These are phyloP conservation scores for Fusarium decemcellulare DNA, from an alignment of 2,329 filamentous ascomycete species.

Conservation along the genomic window DNA sequence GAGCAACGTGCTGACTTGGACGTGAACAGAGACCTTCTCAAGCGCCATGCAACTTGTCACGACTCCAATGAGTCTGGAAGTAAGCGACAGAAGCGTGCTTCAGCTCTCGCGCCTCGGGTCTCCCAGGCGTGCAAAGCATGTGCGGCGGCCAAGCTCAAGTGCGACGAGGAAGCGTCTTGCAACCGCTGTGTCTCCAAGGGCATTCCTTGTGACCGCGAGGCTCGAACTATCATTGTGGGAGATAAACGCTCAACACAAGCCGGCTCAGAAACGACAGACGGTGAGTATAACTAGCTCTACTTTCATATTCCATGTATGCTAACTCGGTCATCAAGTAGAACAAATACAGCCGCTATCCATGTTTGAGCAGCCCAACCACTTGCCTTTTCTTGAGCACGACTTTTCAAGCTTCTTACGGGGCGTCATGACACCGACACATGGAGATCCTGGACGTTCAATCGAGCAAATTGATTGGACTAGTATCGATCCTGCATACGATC, in stretches of 20 bases:
- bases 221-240: slow-evolving; percentile 19
- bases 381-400: slow-evolving; percentile 4
- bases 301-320: not conserved
- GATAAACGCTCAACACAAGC: slow-evolving; percentile 16
- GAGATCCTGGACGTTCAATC: slow-evolving; percentile 2
- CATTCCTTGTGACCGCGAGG: slow-evolving; percentile 15
- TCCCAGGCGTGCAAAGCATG: slow-evolving; percentile 33
- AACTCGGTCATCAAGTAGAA: not conserved
- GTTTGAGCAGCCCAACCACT: not conserved
- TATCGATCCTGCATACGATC: slow-evolving; percentile 2
- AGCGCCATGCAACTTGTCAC: slow-evolving; percentile 29
- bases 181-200: slow-evolving; percentile 22
- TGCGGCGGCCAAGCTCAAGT: slow-evolving; percentile 31
- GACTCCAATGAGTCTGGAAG: slow-evolving; percentile 22
- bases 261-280: slow-evolving; percentile 7
- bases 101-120: slow-evolving; percentile 20
- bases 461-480: slow-evolving; percentile 1
- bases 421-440: slow-evolving; percentile 4
- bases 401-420: slow-evolving; percentile 7
- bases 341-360: not conserved
- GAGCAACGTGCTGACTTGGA: not conserved
- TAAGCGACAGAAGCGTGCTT: slow-evolving; percentile 27
- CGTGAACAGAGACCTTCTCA: slow-evolving; percentile 24
- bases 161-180: slow-evolving; percentile 28
- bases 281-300: not conserved